These are phyloP conservation scores for Alnus glutinosa DNA, from an alignment of 306 rosid species.

Conservation along the genomic window DNA sequence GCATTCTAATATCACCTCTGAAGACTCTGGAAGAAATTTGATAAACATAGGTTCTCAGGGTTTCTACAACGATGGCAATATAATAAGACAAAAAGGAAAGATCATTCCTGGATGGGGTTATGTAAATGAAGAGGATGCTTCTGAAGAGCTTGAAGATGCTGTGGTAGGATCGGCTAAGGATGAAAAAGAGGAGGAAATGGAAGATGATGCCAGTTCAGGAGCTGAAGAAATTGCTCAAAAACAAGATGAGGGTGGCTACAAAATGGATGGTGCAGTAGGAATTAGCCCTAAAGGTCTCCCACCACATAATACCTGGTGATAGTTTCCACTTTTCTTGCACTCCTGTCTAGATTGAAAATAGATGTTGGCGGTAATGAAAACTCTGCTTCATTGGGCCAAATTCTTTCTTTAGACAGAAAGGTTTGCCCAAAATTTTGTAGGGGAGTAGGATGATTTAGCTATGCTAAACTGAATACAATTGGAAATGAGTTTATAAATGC, in stretches of 20 bases:
- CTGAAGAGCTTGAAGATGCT: conserved; percentile 39
- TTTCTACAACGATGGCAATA: conserved; percentile 23
- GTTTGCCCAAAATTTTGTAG: conserved; percentile 38
- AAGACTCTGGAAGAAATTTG: conserved; percentile 19
- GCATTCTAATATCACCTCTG: conserved; percentile 25
- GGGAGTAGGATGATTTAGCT: conserved; percentile 25
- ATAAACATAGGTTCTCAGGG: conserved; percentile 11
- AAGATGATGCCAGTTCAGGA: conserved; percentile 38
- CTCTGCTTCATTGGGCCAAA: conserved; percentile 31
- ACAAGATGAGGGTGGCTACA: conserved; percentile 17
- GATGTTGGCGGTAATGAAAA: conserved; percentile 2
- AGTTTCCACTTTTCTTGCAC: conserved; percentile 6
- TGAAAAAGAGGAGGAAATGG: conserved; percentile 43
- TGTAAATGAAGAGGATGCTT: conserved; percentile 34
- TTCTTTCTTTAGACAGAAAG: conserved; percentile 19
- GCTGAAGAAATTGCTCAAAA: conserved; percentile 31
- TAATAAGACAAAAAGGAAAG: conserved; percentile 37
- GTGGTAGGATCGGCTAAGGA: conserved; percentile 39
- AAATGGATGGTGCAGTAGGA: conserved; percentile 17
- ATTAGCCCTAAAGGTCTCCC: conserved; percentile 23
- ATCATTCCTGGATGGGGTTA: conserved; percentile 36
- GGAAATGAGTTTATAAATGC: background rate
- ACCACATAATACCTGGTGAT: conserved; percentile 26
- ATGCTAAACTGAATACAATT: background rate
- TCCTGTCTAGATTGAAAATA: background rate